A percentile compares a stretch with the other conserved stretches of the same genome.
phyloP scores from a whole-genome alignment of 2,329 filamentous ascomycete species.

The Myriosclerotinia scirpicola region DNA sequence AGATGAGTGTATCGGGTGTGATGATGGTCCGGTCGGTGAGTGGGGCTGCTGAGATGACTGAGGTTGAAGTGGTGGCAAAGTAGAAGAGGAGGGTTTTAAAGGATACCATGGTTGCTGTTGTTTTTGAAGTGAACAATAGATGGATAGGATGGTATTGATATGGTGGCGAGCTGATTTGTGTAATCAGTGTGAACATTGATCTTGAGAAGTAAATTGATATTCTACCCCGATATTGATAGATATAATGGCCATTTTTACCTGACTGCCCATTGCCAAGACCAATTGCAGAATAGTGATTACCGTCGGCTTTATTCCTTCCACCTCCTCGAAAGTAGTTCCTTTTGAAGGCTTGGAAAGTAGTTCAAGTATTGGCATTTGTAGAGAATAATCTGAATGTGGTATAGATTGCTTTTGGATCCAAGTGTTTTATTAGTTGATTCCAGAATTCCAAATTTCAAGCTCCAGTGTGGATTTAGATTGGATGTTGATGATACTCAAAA shows the following conservation, averaged over 20 bases:
- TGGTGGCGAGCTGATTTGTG: neutral
- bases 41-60: neutral
- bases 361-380: too few species aligned
- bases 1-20: neutral
- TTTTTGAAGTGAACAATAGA: neutral
- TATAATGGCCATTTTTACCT: neutral
- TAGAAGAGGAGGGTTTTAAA: neutral
- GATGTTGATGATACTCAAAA: too few species aligned
- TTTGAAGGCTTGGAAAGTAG: too few species aligned
- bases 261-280: neutral
- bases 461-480: too few species aligned
- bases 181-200: neutral
- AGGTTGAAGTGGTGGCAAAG: neutral
- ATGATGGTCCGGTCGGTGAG: too few species aligned
- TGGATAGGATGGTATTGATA: neutral
- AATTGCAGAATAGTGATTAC: neutral
- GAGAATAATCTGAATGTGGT: too few species aligned
- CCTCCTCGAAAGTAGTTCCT: too few species aligned
- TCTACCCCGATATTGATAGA: neutral
- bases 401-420: too few species aligned
- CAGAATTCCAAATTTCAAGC: too few species aligned
- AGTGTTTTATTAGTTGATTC: too few species aligned
- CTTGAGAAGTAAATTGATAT: neutral
- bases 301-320: too few species aligned
- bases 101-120: constrained; percentile 1